These are phyloP conservation scores for Flammula alnicola DNA, from an alignment of 1,284 basidiomycete genomes.

Conservation along the genomic window DNA sequence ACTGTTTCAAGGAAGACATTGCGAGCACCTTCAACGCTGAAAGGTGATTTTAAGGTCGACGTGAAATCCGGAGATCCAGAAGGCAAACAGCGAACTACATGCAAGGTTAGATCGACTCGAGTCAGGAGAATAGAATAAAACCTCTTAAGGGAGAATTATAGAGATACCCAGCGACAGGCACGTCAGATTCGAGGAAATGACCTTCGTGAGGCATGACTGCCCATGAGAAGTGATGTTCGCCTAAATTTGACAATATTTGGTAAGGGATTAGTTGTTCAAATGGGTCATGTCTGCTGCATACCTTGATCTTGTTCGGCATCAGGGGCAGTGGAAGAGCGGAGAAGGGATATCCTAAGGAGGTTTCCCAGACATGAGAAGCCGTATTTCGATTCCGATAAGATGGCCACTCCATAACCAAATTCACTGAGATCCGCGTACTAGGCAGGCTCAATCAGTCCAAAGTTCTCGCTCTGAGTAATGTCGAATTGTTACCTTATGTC, in stretches of 20 bases:
- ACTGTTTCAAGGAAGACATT: constrained; percentile 93
- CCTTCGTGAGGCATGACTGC: constrained; percentile 87
- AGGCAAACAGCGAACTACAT: constrained; percentile 59
- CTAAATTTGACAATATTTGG: constrained; percentile 32
- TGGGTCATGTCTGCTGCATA: constrained; percentile 21
- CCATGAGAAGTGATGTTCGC: constrained; percentile 86
- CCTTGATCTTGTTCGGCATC: constrained; percentile 94
- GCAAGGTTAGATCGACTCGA: constrained; percentile 1
- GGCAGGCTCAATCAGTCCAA: constrained; percentile 2
- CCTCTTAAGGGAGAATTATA: constrained; percentile 87
- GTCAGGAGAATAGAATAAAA: constrained; percentile 32
- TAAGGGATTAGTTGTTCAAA: neutral
- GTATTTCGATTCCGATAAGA: constrained; percentile 95
- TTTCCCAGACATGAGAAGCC: constrained; percentile 86
- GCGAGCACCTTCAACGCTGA: constrained; percentile 67
- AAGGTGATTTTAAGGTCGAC: constrained; percentile 47
- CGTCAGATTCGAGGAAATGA: constrained; percentile 85
- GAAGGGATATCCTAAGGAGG: constrained; percentile 83
- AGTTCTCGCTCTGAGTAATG: neutral
- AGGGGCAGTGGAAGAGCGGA: constrained; percentile 90
- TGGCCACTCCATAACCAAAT: constrained; percentile 91
- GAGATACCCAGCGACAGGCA: constrained; percentile 79
- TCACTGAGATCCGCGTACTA: constrained; percentile 87
- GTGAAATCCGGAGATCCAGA: constrained; percentile 33
- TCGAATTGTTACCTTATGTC: constrained; percentile 48